Evolutionary conservation across 441 rosid genomes (phyloP).

Genomic region (Theobroma grandiflorum): DNA sequence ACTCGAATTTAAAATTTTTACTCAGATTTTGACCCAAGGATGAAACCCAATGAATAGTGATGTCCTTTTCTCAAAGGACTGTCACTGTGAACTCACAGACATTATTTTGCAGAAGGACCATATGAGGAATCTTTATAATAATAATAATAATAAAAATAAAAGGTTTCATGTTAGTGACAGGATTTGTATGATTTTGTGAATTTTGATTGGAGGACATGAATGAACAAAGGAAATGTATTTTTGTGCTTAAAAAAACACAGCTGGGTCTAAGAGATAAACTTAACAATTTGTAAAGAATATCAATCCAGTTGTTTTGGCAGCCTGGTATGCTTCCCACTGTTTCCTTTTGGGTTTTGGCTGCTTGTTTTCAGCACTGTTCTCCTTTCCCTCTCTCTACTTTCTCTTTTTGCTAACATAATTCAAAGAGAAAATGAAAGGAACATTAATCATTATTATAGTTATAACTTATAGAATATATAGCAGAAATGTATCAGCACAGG

Average conservation of each 20-base stretch:
- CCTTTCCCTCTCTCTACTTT: not conserved
- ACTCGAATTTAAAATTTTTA: no score
- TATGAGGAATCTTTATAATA: no score
- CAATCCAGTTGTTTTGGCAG: slow-evolving; percentile 13
- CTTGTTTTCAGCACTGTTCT: not conserved
- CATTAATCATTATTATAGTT: no score
- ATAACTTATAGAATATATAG: no score
- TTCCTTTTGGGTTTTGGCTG: not conserved
- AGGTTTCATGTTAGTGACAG: not conserved
- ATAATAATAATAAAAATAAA: no score
- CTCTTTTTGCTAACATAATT: not conserved
- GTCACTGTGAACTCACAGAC: no score
- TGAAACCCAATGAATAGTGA: no score
- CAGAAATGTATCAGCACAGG: no score
- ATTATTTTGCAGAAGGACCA: no score
- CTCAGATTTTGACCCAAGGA: no score
- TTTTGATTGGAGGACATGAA: not conserved
- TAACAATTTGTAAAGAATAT: not conserved
- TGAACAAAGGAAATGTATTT: not conserved
- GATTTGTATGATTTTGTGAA: not conserved
- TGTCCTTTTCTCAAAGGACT: no score
- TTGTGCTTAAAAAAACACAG: not conserved
- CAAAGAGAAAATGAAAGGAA: not conserved
- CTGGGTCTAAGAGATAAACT: not conserved
- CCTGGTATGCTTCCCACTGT: not conserved